Conservation (phyloP, 352 stramenopile species). For the Thraustotheca clavata region DNA sequence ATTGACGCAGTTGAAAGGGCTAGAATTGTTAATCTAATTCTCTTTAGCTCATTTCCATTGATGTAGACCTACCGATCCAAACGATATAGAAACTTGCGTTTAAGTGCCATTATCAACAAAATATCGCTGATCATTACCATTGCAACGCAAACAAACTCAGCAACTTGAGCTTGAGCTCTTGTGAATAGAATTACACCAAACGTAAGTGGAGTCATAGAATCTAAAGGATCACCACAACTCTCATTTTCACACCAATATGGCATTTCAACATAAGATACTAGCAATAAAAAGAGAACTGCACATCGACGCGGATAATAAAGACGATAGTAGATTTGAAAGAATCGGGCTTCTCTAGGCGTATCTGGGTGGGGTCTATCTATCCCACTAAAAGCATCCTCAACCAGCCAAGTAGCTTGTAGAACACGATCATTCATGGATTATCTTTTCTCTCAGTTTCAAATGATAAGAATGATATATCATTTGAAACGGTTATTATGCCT, state of each 20-base stretch:
- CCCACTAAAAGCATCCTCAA: slow-evolving; percentile 14
- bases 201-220: slow-evolving; percentile 69
- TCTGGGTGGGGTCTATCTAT: slow-evolving; percentile 5
- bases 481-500: too few relatives aligned
- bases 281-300: slow-evolving; percentile 42
- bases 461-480: too few relatives aligned
- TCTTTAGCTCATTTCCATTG: neutral
- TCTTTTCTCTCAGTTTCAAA: too few relatives aligned
- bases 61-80: neutral
- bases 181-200: slow-evolving; percentile 72
- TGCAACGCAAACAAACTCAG: neutral
- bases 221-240: slow-evolving; percentile 56
- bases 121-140: neutral
- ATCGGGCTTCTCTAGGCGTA: neutral
- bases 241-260: slow-evolving; percentile 41
- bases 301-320: slow-evolving; percentile 33
- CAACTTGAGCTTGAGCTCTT: slow-evolving; percentile 26
- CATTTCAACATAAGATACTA: slow-evolving; percentile 44
- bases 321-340: slow-evolving; percentile 31
- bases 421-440: slow-evolving; percentile 15
- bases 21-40: neutral
- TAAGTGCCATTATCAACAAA: neutral
- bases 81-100: neutral
- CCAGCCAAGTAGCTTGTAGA: slow-evolving; percentile 8
- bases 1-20: neutral